A percentile compares a stretch with the other conserved stretches of the same genome.
phyloP scores from a whole-genome alignment of 106 monocot species.

The Vanilla planifolia region DNA sequence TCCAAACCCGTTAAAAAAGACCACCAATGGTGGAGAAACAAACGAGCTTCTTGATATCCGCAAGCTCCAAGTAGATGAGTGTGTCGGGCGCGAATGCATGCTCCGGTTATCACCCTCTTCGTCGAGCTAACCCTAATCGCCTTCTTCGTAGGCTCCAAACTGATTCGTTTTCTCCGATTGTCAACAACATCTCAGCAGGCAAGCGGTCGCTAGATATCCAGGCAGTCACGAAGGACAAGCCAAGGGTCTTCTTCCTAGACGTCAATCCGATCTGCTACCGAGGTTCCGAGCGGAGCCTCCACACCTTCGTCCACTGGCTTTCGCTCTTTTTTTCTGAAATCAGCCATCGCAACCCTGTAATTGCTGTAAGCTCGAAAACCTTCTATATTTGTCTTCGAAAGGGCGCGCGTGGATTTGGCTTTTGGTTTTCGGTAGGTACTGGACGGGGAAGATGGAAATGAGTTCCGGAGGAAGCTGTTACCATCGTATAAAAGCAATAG shows the following conservation, averaged over 20 bases:
- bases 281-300: constrained; percentile 51
- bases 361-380: constrained; percentile 51
- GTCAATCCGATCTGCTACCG: constrained; percentile 84
- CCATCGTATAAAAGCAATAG: constrained; percentile 90
- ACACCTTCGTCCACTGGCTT: constrained; percentile 67
- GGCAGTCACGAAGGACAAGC: too few species aligned
- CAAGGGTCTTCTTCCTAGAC: constrained; percentile 70
- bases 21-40: too few species aligned
- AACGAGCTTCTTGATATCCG: too few species aligned
- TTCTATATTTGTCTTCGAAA: background rate
- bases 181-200: too few species aligned
- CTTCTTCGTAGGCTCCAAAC: too few species aligned
- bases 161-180: too few species aligned
- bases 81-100: too few species aligned
- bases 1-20: too few species aligned
- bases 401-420: background rate
- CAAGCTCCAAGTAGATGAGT: too few species aligned
- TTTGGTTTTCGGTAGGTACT: constrained; percentile 45
- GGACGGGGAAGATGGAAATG: constrained; percentile 81
- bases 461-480: constrained; percentile 66
- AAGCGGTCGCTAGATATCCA: too few species aligned
- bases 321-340: constrained; percentile 78
- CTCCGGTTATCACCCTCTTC: too few species aligned
- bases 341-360: constrained; percentile 59
- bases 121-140: too few species aligned